Evolutionary conservation across 164 flowering plant genomes (phyloP), one percentile per base, ranked within the genome.

Genomic region (Brasenia schreberi): DNA sequence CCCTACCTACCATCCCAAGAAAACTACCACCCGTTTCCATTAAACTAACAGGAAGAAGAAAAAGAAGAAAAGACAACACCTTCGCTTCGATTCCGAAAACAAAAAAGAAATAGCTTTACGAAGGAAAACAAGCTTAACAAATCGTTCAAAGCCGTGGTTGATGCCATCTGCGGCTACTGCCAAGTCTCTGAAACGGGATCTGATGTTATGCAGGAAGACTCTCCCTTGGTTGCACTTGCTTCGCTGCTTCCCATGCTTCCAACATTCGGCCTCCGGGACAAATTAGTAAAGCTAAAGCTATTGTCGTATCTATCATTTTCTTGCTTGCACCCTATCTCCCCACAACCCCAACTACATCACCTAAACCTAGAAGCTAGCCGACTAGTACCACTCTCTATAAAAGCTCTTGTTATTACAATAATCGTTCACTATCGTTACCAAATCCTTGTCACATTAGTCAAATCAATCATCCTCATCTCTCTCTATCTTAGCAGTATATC

Each of bases 181-280:
- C 39, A 4, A 2, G 39, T 33, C 39, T 33, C 39, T 33, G 39
- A 33, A 33, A 33, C 39, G 39, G 39, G 4, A 33, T 33, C 39
- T 33, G 39, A 33, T 33, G 39, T 33, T 33, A 33, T 1, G 27
- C 27, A 23, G 27, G 27, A 23, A 23, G 27, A 7, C 53, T 5
- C 7, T 45, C 53, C 53, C 53, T 45, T 12, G 56, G 12, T 9
- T 49, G 12, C 56, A 33, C 39, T 33, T 33, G 39, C 16, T 49
- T 49, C 56, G 73, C 77, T 88, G 91, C 81, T 85, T 81, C 89
- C 87, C 72, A 73, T 78, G 81, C 80, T 67, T 79, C 87, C 85
- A 84, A 84, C 95, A 86, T 84, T 83, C 87, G 80, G 75, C 64
- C 73, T 66, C 62, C 27, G 56, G 60, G 71, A 71, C 74, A 75